Evolutionary conservation across 108 stramenopile species (phyloP).

Genomic region (Cyclotella sp.): DNA sequence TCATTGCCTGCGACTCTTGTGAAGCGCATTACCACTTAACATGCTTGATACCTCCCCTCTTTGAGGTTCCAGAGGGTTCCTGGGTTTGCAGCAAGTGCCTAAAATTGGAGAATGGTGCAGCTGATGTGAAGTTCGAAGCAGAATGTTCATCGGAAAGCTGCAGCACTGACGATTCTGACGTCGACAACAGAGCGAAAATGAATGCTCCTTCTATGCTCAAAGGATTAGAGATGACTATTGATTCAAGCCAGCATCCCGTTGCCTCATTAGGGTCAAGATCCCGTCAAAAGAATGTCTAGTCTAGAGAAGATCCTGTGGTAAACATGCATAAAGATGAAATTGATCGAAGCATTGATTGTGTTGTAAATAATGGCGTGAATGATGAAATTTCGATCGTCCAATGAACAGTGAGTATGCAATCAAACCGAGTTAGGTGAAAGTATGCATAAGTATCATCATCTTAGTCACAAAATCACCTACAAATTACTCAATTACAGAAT

Average conservation of each 20-base stretch:
- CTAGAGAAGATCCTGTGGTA: no score
- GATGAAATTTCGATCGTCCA: background rate
- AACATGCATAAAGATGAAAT: background rate
- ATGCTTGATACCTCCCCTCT: constrained; percentile 65
- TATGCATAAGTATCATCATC: no score
- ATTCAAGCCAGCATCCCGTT: no score
- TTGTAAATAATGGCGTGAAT: background rate
- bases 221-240: background rate
- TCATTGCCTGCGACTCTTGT: constrained; percentile 87
- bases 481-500: no score
- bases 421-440: no score
- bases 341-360: background rate
- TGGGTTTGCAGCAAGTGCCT: constrained; percentile 79
- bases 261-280: no score
- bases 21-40: constrained; percentile 79
- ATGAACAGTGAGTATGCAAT: background rate
- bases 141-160: background rate
- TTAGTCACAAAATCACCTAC: no score
- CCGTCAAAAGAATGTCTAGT: no score
- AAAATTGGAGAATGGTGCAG: background rate
- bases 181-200: background rate
- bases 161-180: background rate
- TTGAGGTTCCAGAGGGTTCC: constrained; percentile 69
- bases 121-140: background rate
- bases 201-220: background rate